phyloP scores from a whole-genome alignment of 2,329 filamentous ascomycete species.

The Exophiala sp. region DNA sequence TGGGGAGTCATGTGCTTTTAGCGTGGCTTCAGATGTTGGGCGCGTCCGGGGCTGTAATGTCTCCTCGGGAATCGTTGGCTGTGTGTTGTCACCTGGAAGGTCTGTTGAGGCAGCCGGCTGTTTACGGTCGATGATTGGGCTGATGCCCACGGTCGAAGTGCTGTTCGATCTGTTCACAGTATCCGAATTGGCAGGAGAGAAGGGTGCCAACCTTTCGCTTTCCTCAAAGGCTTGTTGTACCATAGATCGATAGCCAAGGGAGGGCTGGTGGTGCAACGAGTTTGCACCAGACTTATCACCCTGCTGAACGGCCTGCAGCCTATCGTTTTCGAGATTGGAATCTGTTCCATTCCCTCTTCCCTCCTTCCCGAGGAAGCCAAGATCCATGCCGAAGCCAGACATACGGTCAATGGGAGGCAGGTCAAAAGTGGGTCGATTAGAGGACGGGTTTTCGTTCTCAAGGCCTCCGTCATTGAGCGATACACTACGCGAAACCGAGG shows the following conservation, averaged over 20 bases:
- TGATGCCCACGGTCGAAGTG: slow-evolving; percentile 60
- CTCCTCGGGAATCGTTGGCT: slow-evolving; percentile 35
- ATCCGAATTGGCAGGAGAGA: slow-evolving; percentile 50
- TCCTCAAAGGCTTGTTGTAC: slow-evolving; percentile 65
- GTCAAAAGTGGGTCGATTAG: slow-evolving; percentile 4
- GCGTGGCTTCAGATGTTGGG: slow-evolving; percentile 32
- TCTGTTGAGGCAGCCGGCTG: slow-evolving; percentile 42
- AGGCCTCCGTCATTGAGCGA: slow-evolving; percentile 11
- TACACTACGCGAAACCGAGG: slow-evolving; percentile 15
- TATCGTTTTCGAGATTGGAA: not conserved
- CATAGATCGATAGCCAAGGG: slow-evolving; percentile 55
- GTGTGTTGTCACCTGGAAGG: slow-evolving; percentile 52
- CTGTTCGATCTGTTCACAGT: slow-evolving; percentile 59
- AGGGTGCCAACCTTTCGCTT: slow-evolving; percentile 52
- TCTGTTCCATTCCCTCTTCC: not conserved
- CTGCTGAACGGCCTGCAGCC: no score
- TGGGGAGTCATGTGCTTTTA: slow-evolving; percentile 8
- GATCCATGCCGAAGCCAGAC: slow-evolving; percentile 24
- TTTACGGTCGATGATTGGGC: slow-evolving; percentile 62
- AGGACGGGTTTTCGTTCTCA: not conserved
- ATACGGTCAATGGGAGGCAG: slow-evolving; percentile 20
- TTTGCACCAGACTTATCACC: not conserved
- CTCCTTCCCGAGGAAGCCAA: slow-evolving; percentile 4
- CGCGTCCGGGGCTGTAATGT: slow-evolving; percentile 15
- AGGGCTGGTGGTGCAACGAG: slow-evolving; percentile 50